Base-by-base conservation (phyloP, 2,329 filamentous ascomycete species). In the Alternaria brassicae region DNA sequence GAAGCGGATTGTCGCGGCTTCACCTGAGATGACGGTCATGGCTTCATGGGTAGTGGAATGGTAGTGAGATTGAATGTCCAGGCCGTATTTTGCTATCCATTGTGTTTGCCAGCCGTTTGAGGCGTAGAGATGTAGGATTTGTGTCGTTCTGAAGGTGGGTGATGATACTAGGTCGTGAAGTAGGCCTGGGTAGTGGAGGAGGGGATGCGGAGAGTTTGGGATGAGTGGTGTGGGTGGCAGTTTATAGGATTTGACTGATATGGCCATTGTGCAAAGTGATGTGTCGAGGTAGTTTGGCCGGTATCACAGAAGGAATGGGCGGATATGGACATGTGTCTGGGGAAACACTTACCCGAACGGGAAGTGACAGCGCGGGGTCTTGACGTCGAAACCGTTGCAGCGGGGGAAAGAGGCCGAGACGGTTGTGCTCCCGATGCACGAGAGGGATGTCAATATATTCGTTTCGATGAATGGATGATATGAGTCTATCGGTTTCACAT, bases 41-140 rank as follows among this genome's bases (percentile, higher is more conserved):
- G 81, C 83, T 73, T 88, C 86, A 65, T 88, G 86, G 0, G 83
- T 81, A 8, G 72, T 67, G 71, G 56, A 58, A 44, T 88, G 86
- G 65, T 86, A 88, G 72, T 88, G 86, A 0, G 85, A 84, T 12
- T 69, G 50, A 56, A 87, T 85, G 0, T 84, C 85, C 6, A 76
- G 72, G 1, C 84, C 82, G 70, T 88, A 88, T 34, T 85, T 82
- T 61, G 82, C 83, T 48, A 87, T 83, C 85, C 85, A 88, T 59
- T 84, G 80, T 0, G 80, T 79, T 30, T 81, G 68, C 85, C 85
- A 87, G 25, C 76, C 81, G 62, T 87, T 85, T 21, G 66, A 60
- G 1, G 72, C 63, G 68, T 85, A 84, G 15, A 80, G 72, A 53
- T 83, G 77, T 72, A 82, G 78, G 19, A 82, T 72, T 3, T 75